Conservation (phyloP, 1,284 basidiomycete species). For the Ustilago vetiveriae region DNA sequence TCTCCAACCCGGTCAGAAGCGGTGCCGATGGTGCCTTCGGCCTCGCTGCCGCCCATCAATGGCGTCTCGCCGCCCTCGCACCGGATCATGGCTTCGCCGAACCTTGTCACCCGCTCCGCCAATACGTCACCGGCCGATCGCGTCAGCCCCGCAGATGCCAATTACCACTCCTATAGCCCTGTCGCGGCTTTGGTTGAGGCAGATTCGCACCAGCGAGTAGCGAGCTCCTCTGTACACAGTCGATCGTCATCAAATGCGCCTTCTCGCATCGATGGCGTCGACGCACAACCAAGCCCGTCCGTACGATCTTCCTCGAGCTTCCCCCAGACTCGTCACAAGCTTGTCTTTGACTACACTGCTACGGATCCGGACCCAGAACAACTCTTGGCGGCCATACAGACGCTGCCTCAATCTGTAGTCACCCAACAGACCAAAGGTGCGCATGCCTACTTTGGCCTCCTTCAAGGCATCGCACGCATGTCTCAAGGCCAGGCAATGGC, state of each 20-base stretch:
- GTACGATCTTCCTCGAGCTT: conserved; percentile 9
- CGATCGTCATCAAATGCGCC: too few species aligned
- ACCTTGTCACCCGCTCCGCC: conserved; percentile 10
- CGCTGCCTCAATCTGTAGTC: conserved; percentile 10
- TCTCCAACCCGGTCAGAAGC: conserved; percentile 27
- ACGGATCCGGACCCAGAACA: conserved; percentile 31
- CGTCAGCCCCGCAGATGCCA: conserved; percentile 12
- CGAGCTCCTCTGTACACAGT: too few species aligned
- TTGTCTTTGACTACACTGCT: conserved; percentile 32
- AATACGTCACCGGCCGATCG: conserved; percentile 20
- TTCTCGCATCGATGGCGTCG: not conserved
- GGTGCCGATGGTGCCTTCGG: conserved; percentile 21
- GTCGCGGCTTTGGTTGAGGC: not conserved
- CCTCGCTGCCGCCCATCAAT: conserved; percentile 23
- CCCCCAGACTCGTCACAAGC: conserved; percentile 23
- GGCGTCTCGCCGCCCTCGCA: conserved; percentile 11
- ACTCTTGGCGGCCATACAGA: conserved; percentile 10
- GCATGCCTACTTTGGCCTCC: conserved; percentile 26
- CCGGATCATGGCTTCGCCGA: conserved; percentile 13
- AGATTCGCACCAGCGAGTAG: conserved; percentile 1
- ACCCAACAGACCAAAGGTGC: conserved; percentile 34
- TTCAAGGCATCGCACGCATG: conserved; percentile 28
- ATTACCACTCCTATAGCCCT: not conserved
- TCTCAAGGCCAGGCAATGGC: conserved; percentile 44
- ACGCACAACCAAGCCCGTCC: conserved; percentile 10